A percentile compares a stretch with the other conserved stretches of the same genome.
phyloP scores from a whole-genome alignment of 805 yeast species.

The Ogataea nakhonphanomensis region DNA sequence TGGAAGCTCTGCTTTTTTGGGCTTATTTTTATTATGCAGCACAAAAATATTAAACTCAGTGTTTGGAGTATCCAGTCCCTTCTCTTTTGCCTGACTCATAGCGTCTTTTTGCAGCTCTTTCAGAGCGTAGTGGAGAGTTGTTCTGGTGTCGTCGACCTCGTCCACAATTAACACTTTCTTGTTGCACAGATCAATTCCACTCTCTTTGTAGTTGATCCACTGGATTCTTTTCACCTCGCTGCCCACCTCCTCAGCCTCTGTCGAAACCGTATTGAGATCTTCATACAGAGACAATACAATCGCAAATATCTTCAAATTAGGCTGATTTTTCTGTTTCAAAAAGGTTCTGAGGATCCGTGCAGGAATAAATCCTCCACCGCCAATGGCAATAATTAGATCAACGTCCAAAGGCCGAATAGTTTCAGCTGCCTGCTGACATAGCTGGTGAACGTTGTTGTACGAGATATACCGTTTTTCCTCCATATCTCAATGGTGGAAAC shows the following conservation, averaged over 20 bases:
- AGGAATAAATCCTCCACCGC: constrained; percentile 88
- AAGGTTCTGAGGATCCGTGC: constrained; percentile 95
- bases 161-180: constrained; percentile 73
- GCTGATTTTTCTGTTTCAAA: constrained; percentile 80
- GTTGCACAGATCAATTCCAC: constrained; percentile 59
- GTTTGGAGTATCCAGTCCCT: constrained; percentile 47
- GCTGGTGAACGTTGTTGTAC: constrained; percentile 75
- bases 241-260: constrained; percentile 56
- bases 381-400: constrained; percentile 90
- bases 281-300: constrained; percentile 90
- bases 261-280: constrained; percentile 61
- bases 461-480: constrained; percentile 63
- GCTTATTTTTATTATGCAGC: constrained; percentile 70
- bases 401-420: constrained; percentile 72
- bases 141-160: constrained; percentile 85
- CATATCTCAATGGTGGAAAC: background rate
- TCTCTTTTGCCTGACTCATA: constrained; percentile 51
- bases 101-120: constrained; percentile 73
- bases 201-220: constrained; percentile 75
- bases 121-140: constrained; percentile 77
- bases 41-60: constrained; percentile 76
- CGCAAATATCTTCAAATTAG: constrained; percentile 92
- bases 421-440: constrained; percentile 45
- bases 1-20: constrained; percentile 70
- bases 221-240: constrained; percentile 72